These are phyloP conservation scores for Obba rivulosa DNA, from an alignment of 768 basidiomycete species.

Conservation along the genomic window DNA sequence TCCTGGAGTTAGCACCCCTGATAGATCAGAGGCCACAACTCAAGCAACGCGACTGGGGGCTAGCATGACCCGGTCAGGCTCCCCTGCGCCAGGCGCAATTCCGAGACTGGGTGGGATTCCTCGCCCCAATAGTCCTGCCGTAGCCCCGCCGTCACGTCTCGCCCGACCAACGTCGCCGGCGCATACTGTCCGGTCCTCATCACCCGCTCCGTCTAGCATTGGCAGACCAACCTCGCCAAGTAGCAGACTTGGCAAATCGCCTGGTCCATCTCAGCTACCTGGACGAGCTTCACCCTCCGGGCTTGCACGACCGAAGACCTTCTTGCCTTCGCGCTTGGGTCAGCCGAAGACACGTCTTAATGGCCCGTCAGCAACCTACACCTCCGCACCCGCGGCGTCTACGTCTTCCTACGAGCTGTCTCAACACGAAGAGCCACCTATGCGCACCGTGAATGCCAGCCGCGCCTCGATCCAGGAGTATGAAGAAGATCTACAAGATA, in stretches of 20 bases:
- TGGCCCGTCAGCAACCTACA: conserved; percentile 2
- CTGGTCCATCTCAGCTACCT: conserved; percentile 23
- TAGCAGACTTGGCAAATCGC: conserved; percentile 6
- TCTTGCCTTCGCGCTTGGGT: conserved; percentile 72
- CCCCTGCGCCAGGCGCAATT: conserved; percentile 35
- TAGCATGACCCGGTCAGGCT: conserved; percentile 43
- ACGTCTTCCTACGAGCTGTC: neutral
- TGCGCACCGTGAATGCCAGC: neutral
- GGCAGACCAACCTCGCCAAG: conserved; percentile 10
- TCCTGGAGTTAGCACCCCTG: conserved; percentile 55
- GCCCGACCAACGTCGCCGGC: conserved; percentile 39
- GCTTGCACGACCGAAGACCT: conserved; percentile 54
- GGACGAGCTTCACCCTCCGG: conserved; percentile 31
- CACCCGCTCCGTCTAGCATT: conserved; percentile 23
- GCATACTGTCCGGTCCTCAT: conserved; percentile 39
- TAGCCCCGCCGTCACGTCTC: conserved; percentile 33
- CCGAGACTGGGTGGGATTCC: conserved; percentile 39
- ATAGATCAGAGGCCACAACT: conserved; percentile 30
- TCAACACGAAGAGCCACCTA: neutral
- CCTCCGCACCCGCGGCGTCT: neutral
- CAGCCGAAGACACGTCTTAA: conserved; percentile 51
- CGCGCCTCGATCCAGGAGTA: neutral
- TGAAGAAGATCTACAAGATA: conserved; percentile 29
- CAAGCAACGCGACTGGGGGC: conserved; percentile 52
- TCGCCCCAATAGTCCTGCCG: conserved; percentile 45